Evolutionary conservation across 306 rosid genomes (phyloP).

Genomic region (Gastrolobium villosum): DNA sequence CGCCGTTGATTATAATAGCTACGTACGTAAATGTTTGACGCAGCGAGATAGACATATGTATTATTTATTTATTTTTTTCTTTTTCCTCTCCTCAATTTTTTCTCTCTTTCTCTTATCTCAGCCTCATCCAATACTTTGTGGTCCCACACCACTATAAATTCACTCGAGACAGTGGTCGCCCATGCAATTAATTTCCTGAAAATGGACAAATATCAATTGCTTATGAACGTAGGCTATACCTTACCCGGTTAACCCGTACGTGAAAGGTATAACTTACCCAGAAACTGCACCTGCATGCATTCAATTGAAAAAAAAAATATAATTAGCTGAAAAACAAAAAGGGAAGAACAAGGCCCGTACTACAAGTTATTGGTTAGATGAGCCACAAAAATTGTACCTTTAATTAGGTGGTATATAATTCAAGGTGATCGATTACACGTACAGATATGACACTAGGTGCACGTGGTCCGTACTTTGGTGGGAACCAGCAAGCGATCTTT

Average conservation of each 20-base stretch:
- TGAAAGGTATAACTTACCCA: neutral
- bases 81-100: too few species aligned
- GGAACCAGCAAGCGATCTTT: neutral
- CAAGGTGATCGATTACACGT: constrained; percentile 18
- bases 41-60: too few species aligned
- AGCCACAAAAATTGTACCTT: neutral
- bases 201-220: neutral
- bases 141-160: too few species aligned
- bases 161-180: neutral
- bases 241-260: neutral
- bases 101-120: too few species aligned
- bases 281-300: neutral
- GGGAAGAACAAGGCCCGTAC: neutral
- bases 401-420: constrained; percentile 16
- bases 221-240: neutral
- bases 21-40: too few species aligned
- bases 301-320: neutral
- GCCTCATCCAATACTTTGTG: too few species aligned
- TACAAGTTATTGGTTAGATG: too few species aligned
- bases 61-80: too few species aligned
- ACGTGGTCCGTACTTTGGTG: constrained; percentile 12
- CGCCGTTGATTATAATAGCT: neutral
- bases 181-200: neutral
- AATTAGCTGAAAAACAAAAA: neutral
- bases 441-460: neutral